Percentiles rank a stretch among this genome's conserved stretches.
Evolutionary conservation across 2,329 filamentous ascomycete genomes (phyloP).

Genomic region (Claviceps sp.): DNA sequence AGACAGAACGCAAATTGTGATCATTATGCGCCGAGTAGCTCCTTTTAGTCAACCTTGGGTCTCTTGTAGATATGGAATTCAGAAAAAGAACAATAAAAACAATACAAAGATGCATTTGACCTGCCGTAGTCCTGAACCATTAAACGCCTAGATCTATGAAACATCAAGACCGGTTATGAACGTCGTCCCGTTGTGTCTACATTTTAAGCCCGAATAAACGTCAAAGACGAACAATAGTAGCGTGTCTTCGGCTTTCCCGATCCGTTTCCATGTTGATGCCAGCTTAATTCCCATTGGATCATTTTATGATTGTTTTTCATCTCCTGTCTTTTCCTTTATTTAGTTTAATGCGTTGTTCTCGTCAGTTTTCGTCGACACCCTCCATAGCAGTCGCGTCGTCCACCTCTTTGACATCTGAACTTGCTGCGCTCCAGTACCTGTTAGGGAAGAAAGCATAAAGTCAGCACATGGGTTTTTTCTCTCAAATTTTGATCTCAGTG

Average conservation of each 20-base stretch:
- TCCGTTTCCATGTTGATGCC: constrained; percentile 6
- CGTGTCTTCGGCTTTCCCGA: neutral
- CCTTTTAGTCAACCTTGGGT: constrained; percentile 13
- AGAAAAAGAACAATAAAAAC: constrained; percentile 8
- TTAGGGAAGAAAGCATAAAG: neutral
- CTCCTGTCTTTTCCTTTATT: neutral
- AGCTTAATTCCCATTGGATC: neutral
- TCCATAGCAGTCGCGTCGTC: constrained; percentile 27
- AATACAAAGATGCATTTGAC: constrained; percentile 15
- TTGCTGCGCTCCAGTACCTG: constrained; percentile 50
- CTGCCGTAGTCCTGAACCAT: constrained; percentile 18
- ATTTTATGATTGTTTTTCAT: neutral
- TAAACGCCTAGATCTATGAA: constrained; percentile 22
- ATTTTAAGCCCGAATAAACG: neutral
- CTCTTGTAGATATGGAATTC: constrained; percentile 5
- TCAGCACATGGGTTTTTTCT: neutral
- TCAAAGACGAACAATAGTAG: constrained; percentile 5
- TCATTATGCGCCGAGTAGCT: constrained; percentile 4
- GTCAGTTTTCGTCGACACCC: constrained; percentile 17
- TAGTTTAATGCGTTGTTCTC: neutral
- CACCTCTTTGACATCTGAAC: constrained; percentile 44
- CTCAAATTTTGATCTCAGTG: neutral
- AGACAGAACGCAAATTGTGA: neutral
- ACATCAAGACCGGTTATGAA: constrained; percentile 6
- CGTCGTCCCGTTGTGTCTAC: neutral